Evolutionary conservation across 2,329 filamentous ascomycete species (phyloP).

Genomic region (Amphichorda felina): DNA sequence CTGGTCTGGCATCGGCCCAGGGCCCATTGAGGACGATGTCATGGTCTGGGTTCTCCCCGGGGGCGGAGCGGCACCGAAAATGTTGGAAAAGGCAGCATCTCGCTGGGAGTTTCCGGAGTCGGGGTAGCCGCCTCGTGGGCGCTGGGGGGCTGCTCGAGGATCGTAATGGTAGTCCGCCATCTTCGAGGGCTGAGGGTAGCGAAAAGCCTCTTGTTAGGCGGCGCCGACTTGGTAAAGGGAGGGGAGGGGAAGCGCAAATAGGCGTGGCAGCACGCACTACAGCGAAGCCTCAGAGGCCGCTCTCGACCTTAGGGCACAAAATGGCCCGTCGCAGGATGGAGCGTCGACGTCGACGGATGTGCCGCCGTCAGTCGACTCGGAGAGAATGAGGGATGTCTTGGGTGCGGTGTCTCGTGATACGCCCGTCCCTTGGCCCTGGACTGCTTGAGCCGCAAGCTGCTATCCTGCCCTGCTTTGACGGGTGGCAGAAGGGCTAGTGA

Average conservation of each 20-base stretch:
- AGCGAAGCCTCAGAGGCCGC: not conserved
- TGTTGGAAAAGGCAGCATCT: constrained; percentile 92
- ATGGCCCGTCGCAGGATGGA: constrained; percentile 1
- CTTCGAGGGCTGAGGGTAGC: constrained; percentile 8
- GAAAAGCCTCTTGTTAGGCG: too few species aligned
- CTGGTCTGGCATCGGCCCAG: constrained; percentile 33
- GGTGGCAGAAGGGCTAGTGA: too few species aligned
- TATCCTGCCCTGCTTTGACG: not conserved
- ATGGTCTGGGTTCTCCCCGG: constrained; percentile 90
- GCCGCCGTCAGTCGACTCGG: constrained; percentile 17
- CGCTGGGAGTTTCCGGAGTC: constrained; percentile 53
- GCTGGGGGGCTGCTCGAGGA: constrained; percentile 33
- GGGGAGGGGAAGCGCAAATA: too few species aligned
- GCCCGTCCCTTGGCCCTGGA: not conserved
- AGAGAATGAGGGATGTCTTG: not conserved
- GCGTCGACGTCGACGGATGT: constrained; percentile 18
- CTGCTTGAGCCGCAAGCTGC: not conserved
- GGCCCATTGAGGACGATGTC: constrained; percentile 58
- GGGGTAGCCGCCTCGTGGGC: constrained; percentile 36
- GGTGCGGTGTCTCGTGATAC: not conserved
- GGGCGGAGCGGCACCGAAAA: constrained; percentile 80
- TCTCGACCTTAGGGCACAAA: not conserved
- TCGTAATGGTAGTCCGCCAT: constrained; percentile 50
- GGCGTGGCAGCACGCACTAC: not conserved
- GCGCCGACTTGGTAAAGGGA: not conserved